These are phyloP conservation scores for Nicotiana attenuata DNA, from an alignment of 257 asterid genomes.

Conservation along the genomic window DNA sequence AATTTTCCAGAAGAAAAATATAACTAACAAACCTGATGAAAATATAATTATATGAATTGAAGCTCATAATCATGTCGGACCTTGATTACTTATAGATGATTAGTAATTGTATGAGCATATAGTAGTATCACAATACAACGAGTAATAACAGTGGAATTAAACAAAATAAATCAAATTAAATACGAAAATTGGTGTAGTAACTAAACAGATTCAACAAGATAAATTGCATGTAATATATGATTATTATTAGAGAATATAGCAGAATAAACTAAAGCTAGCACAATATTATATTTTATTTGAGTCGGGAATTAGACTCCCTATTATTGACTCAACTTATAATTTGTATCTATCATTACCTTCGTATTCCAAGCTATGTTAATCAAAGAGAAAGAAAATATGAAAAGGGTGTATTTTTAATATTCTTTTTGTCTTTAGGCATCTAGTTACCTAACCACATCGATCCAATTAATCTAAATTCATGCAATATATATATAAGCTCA, in stretches of 20 bases:
- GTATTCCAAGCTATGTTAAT: background rate
- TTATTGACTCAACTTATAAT: background rate
- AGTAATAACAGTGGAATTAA: no score
- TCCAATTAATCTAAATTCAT: background rate
- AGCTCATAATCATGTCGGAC: no score
- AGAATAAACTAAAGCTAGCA: background rate
- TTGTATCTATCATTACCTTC: background rate
- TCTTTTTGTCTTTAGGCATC: background rate
- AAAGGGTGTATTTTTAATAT: background rate
- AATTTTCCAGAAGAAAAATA: slow-evolving; percentile 39
- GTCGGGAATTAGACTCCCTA: background rate
- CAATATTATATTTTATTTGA: background rate
- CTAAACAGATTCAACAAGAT: no score
- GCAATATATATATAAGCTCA: background rate
- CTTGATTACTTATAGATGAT: no score
- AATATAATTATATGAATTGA: no score
- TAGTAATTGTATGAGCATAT: no score
- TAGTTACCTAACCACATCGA: no score
- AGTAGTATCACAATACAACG: no score
- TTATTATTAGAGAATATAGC: background rate
- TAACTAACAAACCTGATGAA: no score
- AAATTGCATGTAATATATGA: background rate
- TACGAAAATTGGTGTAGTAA: no score
- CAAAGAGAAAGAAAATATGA: background rate
- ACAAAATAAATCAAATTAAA: no score